Evolutionary conservation across 164 flowering plant species (phyloP), one percentile per base, ranked within the genome.

Genomic region (Akebia trifoliata): DNA sequence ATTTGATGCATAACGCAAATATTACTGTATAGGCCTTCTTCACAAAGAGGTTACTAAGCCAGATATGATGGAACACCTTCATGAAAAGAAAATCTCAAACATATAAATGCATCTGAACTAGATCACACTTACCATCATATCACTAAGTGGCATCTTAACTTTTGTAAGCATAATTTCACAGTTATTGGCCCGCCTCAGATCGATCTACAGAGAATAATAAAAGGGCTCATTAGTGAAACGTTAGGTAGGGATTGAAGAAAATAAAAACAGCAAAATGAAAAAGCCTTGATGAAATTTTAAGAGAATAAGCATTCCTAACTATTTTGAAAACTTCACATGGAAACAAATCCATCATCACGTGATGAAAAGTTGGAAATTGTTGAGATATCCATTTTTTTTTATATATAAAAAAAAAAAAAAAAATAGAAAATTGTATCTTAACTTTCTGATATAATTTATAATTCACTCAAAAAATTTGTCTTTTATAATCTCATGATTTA

Each of bases 101-200:
- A 39, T 10, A 32, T 45, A 40, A 4, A 31, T 39, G 39, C 26
- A 29, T 14, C 31, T 31, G 22, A 47, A 57, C 12, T 1, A 38
- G 50, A 50, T 29, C 3, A 32, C 68, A 29, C 84, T 75, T 76
- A 88, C 96, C 96, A 86, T 79, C 83, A 88, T 77, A 66, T 88
- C 96, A 54, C 85, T 50, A 39, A 88, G 78, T 17, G 90, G 88
- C 93, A 88, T 84, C 81, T 88, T 88, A 54, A 88, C 90, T 69
- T 88, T 88, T 31, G 96, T 82, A 62, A 85, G 96, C 96, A 88
- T 88, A 45, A 88, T 88, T 74, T 88, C 96, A 53, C 82, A 77
- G 65, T 88, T 88, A 59, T 88, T 72, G 21, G 86, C 96, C 64
- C 96, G 78, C 61, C 96, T 84, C 47, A 80, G 61, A 42, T 88